Conservation (phyloP, 805 yeast species). For the Metschnikowia cerradonensis region DNA sequence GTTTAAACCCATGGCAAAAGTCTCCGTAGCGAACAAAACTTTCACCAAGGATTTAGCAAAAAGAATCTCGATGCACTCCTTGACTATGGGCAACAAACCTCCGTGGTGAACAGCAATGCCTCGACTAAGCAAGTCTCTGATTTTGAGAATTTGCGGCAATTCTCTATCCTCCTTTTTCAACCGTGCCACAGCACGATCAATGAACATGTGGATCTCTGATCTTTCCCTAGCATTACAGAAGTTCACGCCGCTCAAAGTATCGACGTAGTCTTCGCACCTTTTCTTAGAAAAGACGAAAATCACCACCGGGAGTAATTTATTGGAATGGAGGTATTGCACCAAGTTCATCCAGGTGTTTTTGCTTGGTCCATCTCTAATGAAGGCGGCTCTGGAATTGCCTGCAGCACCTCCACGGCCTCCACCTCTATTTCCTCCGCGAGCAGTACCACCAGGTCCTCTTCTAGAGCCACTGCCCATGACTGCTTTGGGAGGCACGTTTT, state of each 20-base stretch:
- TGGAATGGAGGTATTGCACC: slow-evolving; percentile 62
- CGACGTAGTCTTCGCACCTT: slow-evolving; percentile 90
- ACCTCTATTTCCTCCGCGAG: slow-evolving; percentile 40
- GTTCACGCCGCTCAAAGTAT: slow-evolving; percentile 65
- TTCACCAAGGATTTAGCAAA: slow-evolving; percentile 84
- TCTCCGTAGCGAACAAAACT: slow-evolving; percentile 93
- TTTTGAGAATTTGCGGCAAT: slow-evolving; percentile 81
- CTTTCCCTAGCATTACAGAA: slow-evolving; percentile 82
- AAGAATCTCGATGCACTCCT: slow-evolving; percentile 87
- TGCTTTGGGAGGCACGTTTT: slow-evolving; percentile 33
- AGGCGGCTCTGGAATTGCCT: slow-evolving; percentile 16
- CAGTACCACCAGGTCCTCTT: slow-evolving; percentile 42
- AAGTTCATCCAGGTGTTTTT: slow-evolving; percentile 75
- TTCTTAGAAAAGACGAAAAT: slow-evolving; percentile 91
- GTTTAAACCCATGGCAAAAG: slow-evolving; percentile 98
- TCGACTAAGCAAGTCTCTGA: slow-evolving; percentile 77
- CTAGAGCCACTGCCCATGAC: slow-evolving; percentile 39
- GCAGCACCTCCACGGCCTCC: slow-evolving; percentile 14
- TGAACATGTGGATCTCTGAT: slow-evolving; percentile 88
- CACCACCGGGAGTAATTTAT: slow-evolving; percentile 84
- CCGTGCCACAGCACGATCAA: slow-evolving; percentile 83
- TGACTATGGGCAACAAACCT: slow-evolving; percentile 87
- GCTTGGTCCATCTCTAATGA: slow-evolving; percentile 61
- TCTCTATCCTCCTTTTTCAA: slow-evolving; percentile 89
- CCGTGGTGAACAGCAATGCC: slow-evolving; percentile 98